Evolutionary conservation across 345 rosid genomes (phyloP), one percentile per base, ranked within the genome.

Genomic region (Dipteronia sinensis): DNA sequence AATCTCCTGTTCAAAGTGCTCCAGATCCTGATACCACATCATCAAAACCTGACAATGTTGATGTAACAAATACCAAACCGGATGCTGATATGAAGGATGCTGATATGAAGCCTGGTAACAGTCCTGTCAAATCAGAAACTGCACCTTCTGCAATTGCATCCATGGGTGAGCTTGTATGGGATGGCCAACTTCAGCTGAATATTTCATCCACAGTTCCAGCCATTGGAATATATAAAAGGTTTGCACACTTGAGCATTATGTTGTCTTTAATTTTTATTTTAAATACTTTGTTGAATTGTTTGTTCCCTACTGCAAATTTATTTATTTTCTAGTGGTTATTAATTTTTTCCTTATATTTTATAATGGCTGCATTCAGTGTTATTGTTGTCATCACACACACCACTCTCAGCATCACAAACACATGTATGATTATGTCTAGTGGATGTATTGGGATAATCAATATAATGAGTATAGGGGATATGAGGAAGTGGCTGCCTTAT

Each of bases 161-260:
- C 4, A 88, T 75, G 82, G 92, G 86, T 58, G 90, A 90, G 11
- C 85, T 22, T 27, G 75, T 91, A 16, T 96, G 99, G 99, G 93
- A 90, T 71, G 99, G 99, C 72, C 75, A 78, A 47, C 86, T 96
- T 67, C 95, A 92, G 84, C 91, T 92, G 71, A 92, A 81, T 78
- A 76, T 76, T 61, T 72, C 97, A 11, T 69, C 83, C 11, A 73
- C 75, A 51, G 87, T 83, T 42, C 75, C 98, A 5, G 94, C 88
- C 59, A 69, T 86, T 49, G 93, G 93, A 78, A 61, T 86, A 73
- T 96, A 82, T 81, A 94, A 85, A 83, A 90, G 99, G 99, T 95
- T 82, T 85, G 46, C 65, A 51, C 58, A 23, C 47, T 73, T 40
- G 23, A 42, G 19, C 47, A n/a, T 22, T 66, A 19, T 73, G 3